Evolutionary conservation across 805 yeast species (phyloP).

Genomic region (Candida sphagnicola): DNA sequence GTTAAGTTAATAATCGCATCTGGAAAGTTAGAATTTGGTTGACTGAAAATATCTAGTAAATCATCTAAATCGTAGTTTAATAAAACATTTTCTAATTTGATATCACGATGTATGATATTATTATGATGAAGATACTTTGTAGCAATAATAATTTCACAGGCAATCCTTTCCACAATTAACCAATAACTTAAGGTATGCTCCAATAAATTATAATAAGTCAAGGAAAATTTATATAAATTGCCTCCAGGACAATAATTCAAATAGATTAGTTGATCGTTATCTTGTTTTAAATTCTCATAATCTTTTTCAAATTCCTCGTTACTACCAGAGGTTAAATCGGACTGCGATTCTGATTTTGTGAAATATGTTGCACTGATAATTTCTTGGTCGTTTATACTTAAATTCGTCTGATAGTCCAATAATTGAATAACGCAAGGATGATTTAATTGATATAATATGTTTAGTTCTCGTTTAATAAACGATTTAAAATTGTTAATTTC

Average conservation of each 20-base stretch:
- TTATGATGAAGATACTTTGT: conserved; percentile 66
- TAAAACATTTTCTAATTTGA: conserved; percentile 84
- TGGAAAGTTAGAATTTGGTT: neutral
- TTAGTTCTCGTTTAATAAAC: conserved; percentile 59
- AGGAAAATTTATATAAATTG: conserved; percentile 63
- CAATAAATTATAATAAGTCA: conserved; percentile 24
- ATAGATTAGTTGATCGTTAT: conserved; percentile 46
- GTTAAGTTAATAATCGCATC: conserved; percentile 51
- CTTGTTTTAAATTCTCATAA: conserved; percentile 10
- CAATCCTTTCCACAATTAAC: conserved; percentile 53
- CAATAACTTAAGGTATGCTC: conserved; percentile 40
- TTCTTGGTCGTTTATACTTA: conserved; percentile 22
- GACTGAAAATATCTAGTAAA: conserved; percentile 1
- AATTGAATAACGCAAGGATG: conserved; percentile 73
- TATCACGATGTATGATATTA: conserved; percentile 81
- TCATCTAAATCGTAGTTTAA: conserved; percentile 31
- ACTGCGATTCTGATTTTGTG: conserved; percentile 14
- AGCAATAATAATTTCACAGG: conserved; percentile 67
- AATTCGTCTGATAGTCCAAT: conserved; percentile 44
- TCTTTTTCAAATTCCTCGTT: conserved; percentile 10
- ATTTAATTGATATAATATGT: conserved; percentile 48
- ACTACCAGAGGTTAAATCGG: conserved; percentile 4
- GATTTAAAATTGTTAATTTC: conserved; percentile 28
- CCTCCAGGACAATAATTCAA: conserved; percentile 84
- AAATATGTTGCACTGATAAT: conserved; percentile 11